Percentiles rank a stretch among this genome's conserved stretches.
These are phyloP conservation scores for Pistacia vera DNA, from an alignment of 345 rosid species.

Conservation along the genomic window DNA sequence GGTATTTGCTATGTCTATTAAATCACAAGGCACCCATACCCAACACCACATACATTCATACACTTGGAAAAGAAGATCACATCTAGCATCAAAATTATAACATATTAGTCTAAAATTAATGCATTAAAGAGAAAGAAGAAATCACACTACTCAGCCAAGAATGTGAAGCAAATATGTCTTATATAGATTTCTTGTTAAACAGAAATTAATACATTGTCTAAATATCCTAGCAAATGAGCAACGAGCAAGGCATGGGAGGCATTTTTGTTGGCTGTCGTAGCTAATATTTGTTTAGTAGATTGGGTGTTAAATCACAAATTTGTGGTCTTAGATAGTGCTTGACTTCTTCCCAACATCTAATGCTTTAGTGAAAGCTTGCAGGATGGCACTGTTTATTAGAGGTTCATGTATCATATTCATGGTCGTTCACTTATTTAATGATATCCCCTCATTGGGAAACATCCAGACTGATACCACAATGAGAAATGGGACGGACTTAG, in stretches of 20 bases:
- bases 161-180: background rate
- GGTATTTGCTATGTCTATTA: background rate
- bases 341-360: slow-evolving; percentile 7
- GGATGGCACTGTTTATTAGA: slow-evolving; percentile 26
- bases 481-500: slow-evolving; percentile 23
- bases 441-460: slow-evolving; percentile 35
- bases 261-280: background rate
- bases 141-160: background rate
- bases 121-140: background rate
- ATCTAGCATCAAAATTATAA: no score
- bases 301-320: background rate
- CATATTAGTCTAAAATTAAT: background rate
- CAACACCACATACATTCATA: background rate
- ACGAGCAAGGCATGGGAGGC: background rate
- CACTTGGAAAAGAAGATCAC: background rate
- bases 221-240: background rate
- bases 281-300: background rate
- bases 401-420: slow-evolving; percentile 25
- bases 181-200: background rate
- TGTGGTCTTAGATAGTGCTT: background rate
- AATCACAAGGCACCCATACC: background rate
- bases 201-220: background rate
- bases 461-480: slow-evolving; percentile 27
- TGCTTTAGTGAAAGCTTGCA: slow-evolving; percentile 8
- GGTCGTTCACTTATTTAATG: slow-evolving; percentile 23